Conservation (phyloP, 2,329 filamentous ascomycete species). For the Tolypocladium guangdongense region DNA sequence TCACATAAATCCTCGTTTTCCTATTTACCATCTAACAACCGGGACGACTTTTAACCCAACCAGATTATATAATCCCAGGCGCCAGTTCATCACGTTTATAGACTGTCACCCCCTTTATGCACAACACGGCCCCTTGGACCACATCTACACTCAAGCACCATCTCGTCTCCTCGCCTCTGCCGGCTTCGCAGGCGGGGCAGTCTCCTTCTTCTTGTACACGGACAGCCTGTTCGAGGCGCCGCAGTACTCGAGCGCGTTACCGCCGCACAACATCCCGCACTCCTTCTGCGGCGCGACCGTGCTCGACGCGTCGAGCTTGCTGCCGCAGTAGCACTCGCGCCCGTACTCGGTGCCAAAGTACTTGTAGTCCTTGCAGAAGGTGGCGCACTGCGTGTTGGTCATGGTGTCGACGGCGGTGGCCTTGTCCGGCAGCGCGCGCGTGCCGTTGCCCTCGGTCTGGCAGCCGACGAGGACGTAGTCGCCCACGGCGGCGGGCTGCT, state of each 20-base stretch:
- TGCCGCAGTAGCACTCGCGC: constrained; percentile 26
- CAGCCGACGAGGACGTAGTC: constrained; percentile 24
- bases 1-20: neutral
- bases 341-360: constrained; percentile 28
- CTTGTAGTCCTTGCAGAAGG: constrained; percentile 17
- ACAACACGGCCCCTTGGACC: neutral
- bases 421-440: constrained; percentile 19
- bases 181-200: neutral
- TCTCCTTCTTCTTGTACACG: constrained; percentile 19
- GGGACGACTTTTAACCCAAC: neutral
- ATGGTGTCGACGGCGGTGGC: constrained; percentile 15
- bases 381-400: constrained; percentile 21
- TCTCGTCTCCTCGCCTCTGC: neutral
- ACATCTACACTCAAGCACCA: neutral
- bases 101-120: no score
- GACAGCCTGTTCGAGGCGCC: constrained; percentile 27
- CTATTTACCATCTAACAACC: neutral
- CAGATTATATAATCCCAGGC: neutral
- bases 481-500: constrained; percentile 20
- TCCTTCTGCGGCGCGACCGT: constrained; percentile 17
- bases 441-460: constrained; percentile 22
- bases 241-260: constrained; percentile 25
- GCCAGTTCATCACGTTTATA: neutral
- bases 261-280: constrained; percentile 30
- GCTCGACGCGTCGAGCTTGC: constrained; percentile 16